A percentile compares a stretch with the other conserved stretches of the same genome.
These are phyloP conservation scores for Omphalea diandra DNA, from an alignment of 441 rosid species.

Conservation along the genomic window DNA sequence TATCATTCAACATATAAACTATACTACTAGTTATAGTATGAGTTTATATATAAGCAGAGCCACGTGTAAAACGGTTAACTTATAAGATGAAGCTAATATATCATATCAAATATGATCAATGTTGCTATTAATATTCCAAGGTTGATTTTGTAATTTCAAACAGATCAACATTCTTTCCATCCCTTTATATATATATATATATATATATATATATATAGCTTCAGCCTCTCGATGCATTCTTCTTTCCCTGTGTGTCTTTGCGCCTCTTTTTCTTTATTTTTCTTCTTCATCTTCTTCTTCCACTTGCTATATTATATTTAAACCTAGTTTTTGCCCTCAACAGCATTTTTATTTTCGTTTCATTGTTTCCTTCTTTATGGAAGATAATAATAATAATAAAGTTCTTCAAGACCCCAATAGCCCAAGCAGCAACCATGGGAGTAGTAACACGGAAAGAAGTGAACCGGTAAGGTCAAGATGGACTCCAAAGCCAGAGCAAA, in stretches of 20 bases:
- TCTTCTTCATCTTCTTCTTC: neutral
- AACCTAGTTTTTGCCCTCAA: constrained; percentile 38
- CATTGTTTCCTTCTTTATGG: constrained; percentile 31
- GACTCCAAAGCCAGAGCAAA: constrained; percentile 98
- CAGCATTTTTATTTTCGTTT: neutral
- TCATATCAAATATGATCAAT: neutral
- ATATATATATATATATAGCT: constrained; percentile 21
- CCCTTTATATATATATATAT: constrained; percentile 22
- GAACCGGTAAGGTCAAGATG: constrained; percentile 92
- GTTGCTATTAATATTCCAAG: neutral
- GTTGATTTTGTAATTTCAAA: constrained; percentile 37
- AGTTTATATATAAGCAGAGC: constrained; percentile 3
- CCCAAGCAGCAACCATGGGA: constrained; percentile 40
- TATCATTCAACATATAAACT: neutral
- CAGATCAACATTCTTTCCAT: constrained; percentile 28
- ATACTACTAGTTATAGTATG: neutral
- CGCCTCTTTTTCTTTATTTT: constrained; percentile 21
- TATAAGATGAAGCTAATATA: constrained; percentile 10
- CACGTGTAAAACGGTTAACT: constrained; percentile 25
- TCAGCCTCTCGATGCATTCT: constrained; percentile 23
- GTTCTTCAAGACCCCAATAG: constrained; percentile 43
- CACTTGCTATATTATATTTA: constrained; percentile 7
- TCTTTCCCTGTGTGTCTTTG: constrained; percentile 28
- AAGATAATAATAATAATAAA: constrained; percentile 58
- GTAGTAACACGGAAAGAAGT: constrained; percentile 31